Evolutionary conservation across 805 yeast species (phyloP).

Genomic region (Pichia occidentalis): DNA sequence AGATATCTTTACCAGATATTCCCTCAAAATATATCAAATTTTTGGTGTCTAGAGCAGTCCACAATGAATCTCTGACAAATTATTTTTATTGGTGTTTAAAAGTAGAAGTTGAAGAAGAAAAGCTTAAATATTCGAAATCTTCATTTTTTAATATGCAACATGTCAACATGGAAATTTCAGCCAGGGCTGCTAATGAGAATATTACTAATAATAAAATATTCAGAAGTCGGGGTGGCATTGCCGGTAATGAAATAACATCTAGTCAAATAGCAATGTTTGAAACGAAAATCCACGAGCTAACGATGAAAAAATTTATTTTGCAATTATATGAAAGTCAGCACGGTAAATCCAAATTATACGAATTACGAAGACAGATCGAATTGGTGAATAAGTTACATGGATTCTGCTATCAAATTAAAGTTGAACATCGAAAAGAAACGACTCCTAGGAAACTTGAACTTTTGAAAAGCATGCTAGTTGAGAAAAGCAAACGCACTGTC

Average conservation of each 20-base stretch:
- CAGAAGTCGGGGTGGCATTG: too few species aligned
- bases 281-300: constrained; percentile 20
- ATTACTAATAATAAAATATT: too few species aligned
- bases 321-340: constrained; percentile 19
- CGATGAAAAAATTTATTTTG: constrained; percentile 27
- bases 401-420: constrained; percentile 58
- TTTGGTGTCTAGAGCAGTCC: constrained; percentile 62
- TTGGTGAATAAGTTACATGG: constrained; percentile 60
- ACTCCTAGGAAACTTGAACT: constrained; percentile 71
- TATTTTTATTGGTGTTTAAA: constrained; percentile 88
- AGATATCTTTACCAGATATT: constrained; percentile 18
- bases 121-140: constrained; percentile 18
- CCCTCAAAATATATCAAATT: constrained; percentile 66
- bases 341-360: constrained; percentile 27
- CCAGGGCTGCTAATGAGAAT: too few species aligned
- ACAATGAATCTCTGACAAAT: constrained; percentile 64
- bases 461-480: constrained; percentile 50
- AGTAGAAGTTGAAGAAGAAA: constrained; percentile 74
- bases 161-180: neutral
- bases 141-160: neutral
- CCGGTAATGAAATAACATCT: too few species aligned
- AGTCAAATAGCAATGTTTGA: too few species aligned
- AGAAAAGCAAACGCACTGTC: constrained; percentile 36
- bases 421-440: constrained; percentile 55
- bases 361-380: constrained; percentile 47